Percentiles rank a stretch among this genome's conserved stretches.
Evolutionary conservation across 768 basidiomycete genomes (phyloP).

Genomic region (Russula olivacea): DNA sequence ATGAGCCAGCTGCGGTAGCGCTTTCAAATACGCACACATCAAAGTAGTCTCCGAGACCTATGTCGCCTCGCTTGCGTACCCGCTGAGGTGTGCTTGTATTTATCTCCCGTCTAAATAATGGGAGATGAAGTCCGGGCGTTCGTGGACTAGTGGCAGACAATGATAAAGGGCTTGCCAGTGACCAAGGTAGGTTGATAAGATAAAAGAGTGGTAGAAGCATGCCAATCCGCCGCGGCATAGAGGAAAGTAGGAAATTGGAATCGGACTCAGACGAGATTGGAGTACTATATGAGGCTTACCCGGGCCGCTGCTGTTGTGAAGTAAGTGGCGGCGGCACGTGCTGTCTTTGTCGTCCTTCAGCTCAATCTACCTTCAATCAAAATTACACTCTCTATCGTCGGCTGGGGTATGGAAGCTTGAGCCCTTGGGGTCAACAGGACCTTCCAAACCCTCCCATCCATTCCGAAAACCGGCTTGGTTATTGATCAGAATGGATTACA

Average conservation of each 20-base stretch:
- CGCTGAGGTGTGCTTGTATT: neutral
- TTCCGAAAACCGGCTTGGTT: conserved; percentile 17
- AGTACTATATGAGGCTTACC: too few species aligned
- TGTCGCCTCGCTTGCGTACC: conserved; percentile 26
- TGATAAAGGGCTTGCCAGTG: conserved; percentile 5
- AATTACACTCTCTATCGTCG: neutral
- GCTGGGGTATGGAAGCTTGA: conserved; percentile 61
- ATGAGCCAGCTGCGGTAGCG: neutral
- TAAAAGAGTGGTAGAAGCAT: conserved; percentile 2
- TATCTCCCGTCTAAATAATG: conserved; percentile 9
- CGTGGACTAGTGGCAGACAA: neutral
- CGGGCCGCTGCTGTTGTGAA: neutral
- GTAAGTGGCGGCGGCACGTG: neutral
- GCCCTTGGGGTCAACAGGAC: conserved; percentile 63
- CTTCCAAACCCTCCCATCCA: conserved; percentile 43
- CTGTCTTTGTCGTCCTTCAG: neutral
- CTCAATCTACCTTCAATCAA: neutral
- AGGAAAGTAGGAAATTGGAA: neutral
- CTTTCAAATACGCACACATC: conserved; percentile 47
- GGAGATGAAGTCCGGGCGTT: conserved; percentile 10
- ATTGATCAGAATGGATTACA: conserved; percentile 53
- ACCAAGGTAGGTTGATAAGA: conserved; percentile 1
- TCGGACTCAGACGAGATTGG: too few species aligned
- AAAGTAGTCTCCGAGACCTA: conserved; percentile 54
- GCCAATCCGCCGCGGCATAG: neutral